phyloP scores from a whole-genome alignment of 768 basidiomycete genomes.

The Pilatotrama ljubarskyi region DNA sequence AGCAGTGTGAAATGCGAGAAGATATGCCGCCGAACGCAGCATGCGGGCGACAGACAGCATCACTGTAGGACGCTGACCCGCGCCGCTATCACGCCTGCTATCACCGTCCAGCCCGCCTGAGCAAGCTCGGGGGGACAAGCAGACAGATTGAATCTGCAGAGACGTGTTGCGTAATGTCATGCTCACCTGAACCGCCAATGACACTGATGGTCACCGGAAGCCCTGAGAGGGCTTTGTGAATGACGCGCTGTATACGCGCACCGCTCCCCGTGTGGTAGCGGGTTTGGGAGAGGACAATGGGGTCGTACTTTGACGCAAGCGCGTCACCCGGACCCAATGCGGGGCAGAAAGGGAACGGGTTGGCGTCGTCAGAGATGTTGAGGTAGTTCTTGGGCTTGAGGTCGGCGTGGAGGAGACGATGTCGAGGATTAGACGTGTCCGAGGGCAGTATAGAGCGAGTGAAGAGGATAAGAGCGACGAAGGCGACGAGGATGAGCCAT shows the following conservation, averaged over 20 bases:
- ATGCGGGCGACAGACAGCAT: neutral
- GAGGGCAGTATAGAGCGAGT: slow-evolving; percentile 57
- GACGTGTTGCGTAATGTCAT: neutral
- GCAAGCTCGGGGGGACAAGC: neutral
- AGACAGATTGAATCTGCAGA: neutral
- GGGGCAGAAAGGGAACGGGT: slow-evolving; percentile 92
- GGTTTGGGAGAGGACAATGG: slow-evolving; percentile 69
- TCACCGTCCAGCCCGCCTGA: neutral
- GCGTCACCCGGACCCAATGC: slow-evolving; percentile 80
- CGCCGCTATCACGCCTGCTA: neutral
- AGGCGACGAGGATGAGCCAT: slow-evolving; percentile 56
- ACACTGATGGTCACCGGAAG: slow-evolving; percentile 89
- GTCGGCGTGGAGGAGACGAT: slow-evolving; percentile 36
- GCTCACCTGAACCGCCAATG: slow-evolving; percentile 83
- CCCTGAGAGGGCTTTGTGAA: slow-evolving; percentile 82
- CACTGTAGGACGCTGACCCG: neutral
- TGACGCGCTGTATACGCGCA: slow-evolving; percentile 75
- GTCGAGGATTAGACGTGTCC: slow-evolving; percentile 29
- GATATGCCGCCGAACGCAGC: neutral
- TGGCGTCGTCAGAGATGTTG: slow-evolving; percentile 52
- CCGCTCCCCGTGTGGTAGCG: slow-evolving; percentile 79
- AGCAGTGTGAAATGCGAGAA: neutral
- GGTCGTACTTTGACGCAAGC: slow-evolving; percentile 77
- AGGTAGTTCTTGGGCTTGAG: slow-evolving; percentile 82
- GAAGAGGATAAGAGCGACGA: slow-evolving; percentile 55